phyloP scores from a whole-genome alignment of 2,329 filamentous ascomycete species.

The Lachnellula occidentalis region DNA sequence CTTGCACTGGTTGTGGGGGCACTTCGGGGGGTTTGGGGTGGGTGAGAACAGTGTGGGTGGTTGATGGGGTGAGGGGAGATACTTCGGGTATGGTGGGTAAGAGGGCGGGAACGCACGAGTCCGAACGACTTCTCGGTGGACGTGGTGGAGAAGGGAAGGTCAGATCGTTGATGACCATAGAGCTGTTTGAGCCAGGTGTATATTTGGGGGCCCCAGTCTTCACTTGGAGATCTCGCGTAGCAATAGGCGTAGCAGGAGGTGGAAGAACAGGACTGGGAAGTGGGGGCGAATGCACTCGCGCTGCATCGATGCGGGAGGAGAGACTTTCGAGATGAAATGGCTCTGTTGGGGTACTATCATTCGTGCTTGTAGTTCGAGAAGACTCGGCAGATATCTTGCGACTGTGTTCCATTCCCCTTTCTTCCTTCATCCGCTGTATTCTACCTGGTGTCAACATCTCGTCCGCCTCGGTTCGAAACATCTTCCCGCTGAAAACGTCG shows the following conservation, averaged over 20 bases:
- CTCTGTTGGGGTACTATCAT: slow-evolving; percentile 38
- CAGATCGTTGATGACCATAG: slow-evolving; percentile 19
- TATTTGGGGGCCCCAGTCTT: neutral
- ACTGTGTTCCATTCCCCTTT: slow-evolving; percentile 17
- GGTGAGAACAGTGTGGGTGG: slow-evolving; percentile 2
- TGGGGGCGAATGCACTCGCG: slow-evolving; percentile 7
- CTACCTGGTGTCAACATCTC: slow-evolving; percentile 53
- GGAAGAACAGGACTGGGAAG: slow-evolving; percentile 1
- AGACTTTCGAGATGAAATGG: slow-evolving; percentile 47
- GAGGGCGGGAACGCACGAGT: slow-evolving; percentile 17
- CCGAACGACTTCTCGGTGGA: slow-evolving; percentile 14
- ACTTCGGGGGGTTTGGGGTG: neutral
- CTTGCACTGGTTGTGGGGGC: neutral
- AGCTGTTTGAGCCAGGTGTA: slow-evolving; percentile 1
- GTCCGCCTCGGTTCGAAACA: slow-evolving; percentile 52
- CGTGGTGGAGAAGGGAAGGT: slow-evolving; percentile 32
- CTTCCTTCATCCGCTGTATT: slow-evolving; percentile 36
- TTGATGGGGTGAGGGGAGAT: slow-evolving; percentile 13
- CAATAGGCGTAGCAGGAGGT: neutral
- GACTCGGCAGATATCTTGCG: slow-evolving; percentile 18
- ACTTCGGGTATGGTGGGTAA: slow-evolving; percentile 41
- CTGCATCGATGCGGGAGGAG: slow-evolving; percentile 38
- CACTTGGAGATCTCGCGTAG: neutral
- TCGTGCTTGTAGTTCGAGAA: slow-evolving; percentile 26
- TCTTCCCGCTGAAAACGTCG: slow-evolving; percentile 49